These are phyloP conservation scores for Elsinoe ampelina DNA, from an alignment of 2,329 filamentous ascomycete genomes.

Conservation along the genomic window DNA sequence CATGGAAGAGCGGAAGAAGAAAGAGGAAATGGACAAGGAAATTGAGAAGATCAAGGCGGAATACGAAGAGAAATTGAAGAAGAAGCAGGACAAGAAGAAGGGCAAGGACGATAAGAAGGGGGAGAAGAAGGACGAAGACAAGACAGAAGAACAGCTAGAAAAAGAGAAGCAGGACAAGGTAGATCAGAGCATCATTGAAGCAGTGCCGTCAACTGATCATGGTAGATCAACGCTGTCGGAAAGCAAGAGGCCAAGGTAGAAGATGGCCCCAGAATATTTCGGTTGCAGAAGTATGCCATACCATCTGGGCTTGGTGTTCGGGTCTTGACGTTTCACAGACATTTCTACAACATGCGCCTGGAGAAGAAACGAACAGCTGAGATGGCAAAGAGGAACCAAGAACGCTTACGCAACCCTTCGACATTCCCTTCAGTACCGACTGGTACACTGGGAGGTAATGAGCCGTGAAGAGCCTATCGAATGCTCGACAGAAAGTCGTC, in stretches of 20 bases:
- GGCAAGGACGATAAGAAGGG: constrained; percentile 49
- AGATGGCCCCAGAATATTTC: constrained; percentile 70
- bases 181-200: constrained; percentile 18
- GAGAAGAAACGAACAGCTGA: constrained; percentile 71
- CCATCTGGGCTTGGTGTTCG: background rate
- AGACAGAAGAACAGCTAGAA: constrained; percentile 56
- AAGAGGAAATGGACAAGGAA: constrained; percentile 40
- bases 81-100: constrained; percentile 32
- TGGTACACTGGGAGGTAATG: constrained; percentile 25
- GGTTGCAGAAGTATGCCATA: constrained; percentile 60
- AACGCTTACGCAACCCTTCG: constrained; percentile 66
- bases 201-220: background rate
- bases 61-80: constrained; percentile 40
- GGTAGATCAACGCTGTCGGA: constrained; percentile 39
- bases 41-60: constrained; percentile 42
- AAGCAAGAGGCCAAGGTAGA: constrained; percentile 41
- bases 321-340: constrained; percentile 38
- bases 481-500: background rate
- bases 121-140: constrained; percentile 54
- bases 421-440: constrained; percentile 81
- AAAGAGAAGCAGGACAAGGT: constrained; percentile 53
- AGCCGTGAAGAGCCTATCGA: background rate
- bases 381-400: constrained; percentile 67
- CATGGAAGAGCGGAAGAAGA: constrained; percentile 45
- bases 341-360: constrained; percentile 78